Conservation (phyloP, 371 early-diverging fungal genomes). For the Coemansia sp. region DNA sequence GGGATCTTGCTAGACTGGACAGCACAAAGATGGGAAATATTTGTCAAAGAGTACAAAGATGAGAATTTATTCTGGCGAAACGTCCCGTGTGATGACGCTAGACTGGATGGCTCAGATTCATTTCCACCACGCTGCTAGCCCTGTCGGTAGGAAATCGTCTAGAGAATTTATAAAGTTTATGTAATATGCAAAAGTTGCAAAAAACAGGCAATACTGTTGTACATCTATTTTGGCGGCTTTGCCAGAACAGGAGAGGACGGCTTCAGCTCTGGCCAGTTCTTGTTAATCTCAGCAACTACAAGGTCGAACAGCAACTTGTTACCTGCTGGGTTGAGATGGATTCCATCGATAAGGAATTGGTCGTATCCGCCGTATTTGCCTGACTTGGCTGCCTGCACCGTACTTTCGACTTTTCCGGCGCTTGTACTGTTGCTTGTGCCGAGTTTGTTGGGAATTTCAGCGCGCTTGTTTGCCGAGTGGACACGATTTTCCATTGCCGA, state of each 20-base stretch:
- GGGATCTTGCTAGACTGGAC: neutral
- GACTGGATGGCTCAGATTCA: neutral
- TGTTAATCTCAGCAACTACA: neutral
- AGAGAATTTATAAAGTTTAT: neutral
- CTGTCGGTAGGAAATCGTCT: neutral
- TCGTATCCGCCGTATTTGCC: conserved; percentile 24
- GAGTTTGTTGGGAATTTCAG: neutral
- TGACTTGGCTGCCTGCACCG: neutral
- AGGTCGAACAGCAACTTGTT: conserved; percentile 26
- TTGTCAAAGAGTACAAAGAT: neutral
- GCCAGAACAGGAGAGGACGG: neutral
- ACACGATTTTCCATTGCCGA: conserved; percentile 46
- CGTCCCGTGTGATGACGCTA: neutral
- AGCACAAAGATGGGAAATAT: neutral
- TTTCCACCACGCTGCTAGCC: neutral
- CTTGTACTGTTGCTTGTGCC: neutral
- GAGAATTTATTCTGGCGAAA: neutral
- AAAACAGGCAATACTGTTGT: neutral
- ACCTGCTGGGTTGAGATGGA: conserved; percentile 27
- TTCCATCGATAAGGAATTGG: conserved; percentile 19
- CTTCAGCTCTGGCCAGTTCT: conserved; percentile 17
- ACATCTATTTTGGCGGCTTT: neutral
- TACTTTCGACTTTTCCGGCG: neutral
- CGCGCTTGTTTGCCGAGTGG: neutral
- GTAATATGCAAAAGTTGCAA: neutral